Base-by-base conservation (phyloP, 305 asterid genomes). In the Andrographis paniculata region DNA sequence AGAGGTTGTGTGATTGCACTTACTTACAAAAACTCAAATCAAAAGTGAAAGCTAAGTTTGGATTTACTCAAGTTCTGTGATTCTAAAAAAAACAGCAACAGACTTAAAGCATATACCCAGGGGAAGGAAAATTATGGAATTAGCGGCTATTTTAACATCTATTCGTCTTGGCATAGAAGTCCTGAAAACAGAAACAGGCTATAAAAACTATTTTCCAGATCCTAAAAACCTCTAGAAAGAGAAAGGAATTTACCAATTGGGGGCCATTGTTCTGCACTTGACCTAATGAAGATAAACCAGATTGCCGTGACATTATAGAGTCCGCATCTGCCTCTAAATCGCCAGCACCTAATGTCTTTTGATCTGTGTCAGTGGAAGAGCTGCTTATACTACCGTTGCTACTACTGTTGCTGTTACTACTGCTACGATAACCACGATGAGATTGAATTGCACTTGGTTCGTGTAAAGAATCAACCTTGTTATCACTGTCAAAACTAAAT, bases 291-390 rank as follows among this genome's bases (percentile, higher is more conserved):
- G 95, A 83, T 67, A 92, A 64, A 53, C 91, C 94, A 74, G 97
- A 74, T 68, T 82, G 93, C 65, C 86, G 74, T 64, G 95, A 73
- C 72, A 71, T 66, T 30, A 81, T 56, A 66, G 99, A 92, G 71
- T 92, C 99, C 24, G 99, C 99, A 76, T 92, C 99, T 36, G 96
- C 96, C 64, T 92, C 99, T n/a, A 87, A 95, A 69, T 92, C 99
- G 37, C 86, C 91, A 60, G 73, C 65, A 60, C 83, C 93, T 67
- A 75, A 59, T 53, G 79, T 69, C 80, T 69, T 81, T 63, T 59
- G 70, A 64, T 82, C 99, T 55, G 91, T 77, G 44, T 83, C 99
- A 58, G 91, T 84, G 47, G 99, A 84, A 50, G 99, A 84, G 65
- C 94, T 78, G 67, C 86, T 78, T 42, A 79, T 66, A 78, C 87